phyloP scores from a whole-genome alignment of 768 basidiomycete genomes.

The Asterophora parasitica region DNA sequence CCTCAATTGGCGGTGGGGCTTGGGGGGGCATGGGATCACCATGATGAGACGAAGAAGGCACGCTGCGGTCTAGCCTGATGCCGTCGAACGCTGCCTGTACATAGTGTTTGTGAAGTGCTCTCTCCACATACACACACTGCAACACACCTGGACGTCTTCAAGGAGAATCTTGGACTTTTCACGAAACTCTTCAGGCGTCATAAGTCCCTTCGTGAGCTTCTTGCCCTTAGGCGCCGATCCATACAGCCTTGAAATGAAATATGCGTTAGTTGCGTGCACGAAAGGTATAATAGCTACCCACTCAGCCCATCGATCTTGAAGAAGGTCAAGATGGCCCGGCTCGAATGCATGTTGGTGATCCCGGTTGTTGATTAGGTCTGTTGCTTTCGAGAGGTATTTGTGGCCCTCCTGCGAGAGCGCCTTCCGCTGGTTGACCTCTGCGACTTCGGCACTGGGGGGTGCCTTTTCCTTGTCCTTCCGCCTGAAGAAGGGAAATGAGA shows the following conservation, averaged over 20 bases:
- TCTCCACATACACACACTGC: background rate
- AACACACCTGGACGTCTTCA: slow-evolving; percentile 18
- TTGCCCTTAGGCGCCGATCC: slow-evolving; percentile 20
- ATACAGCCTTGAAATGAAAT: slow-evolving; percentile 13
- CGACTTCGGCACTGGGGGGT: slow-evolving; percentile 5
- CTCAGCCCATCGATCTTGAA: slow-evolving; percentile 21
- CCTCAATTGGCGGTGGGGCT: slow-evolving; percentile 3
- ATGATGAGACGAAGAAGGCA: slow-evolving; percentile 8
- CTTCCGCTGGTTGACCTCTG: slow-evolving; percentile 17
- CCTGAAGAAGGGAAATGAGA: slow-evolving; percentile 13
- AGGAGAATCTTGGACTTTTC: slow-evolving; percentile 15
- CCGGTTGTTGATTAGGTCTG: slow-evolving; percentile 18
- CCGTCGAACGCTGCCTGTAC: slow-evolving; percentile 13
- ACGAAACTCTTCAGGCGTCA: slow-evolving; percentile 19
- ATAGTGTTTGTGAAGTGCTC: background rate
- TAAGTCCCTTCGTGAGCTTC: slow-evolving; percentile 18
- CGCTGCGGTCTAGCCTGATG: slow-evolving; percentile 7
- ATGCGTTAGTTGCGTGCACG: background rate
- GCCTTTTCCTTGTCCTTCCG: slow-evolving; percentile 12
- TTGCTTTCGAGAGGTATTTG: slow-evolving; percentile 17
- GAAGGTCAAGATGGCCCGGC: slow-evolving; percentile 14
- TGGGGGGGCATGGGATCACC: background rate
- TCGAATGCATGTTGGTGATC: slow-evolving; percentile 18
- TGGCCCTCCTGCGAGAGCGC: slow-evolving; percentile 18
- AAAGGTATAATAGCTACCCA: slow-evolving; percentile 7